Evolutionary conservation across 116 monocot species (phyloP).

Genomic region (Papilionanthe hybrid): DNA sequence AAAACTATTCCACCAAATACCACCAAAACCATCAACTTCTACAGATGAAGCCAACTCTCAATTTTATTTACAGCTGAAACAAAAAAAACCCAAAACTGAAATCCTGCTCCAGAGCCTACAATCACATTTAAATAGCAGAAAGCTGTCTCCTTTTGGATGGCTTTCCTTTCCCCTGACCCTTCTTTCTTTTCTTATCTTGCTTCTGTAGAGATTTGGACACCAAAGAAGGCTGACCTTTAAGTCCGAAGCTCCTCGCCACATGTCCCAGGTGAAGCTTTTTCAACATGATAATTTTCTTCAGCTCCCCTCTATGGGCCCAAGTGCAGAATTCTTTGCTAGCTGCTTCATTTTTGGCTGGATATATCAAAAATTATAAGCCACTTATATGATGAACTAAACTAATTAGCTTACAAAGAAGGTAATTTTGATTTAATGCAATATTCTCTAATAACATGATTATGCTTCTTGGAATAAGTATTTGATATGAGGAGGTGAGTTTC

Average conservation of each 20-base stretch:
- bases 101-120: background rate
- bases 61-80: too few species aligned
- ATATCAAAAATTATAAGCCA: too few species aligned
- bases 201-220: conserved; percentile 62
- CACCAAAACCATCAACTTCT: too few species aligned
- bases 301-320: conserved; percentile 93
- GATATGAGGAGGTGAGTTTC: background rate
- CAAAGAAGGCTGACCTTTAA: conserved; percentile 84
- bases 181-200: conserved; percentile 67
- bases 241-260: conserved; percentile 85
- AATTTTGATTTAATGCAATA: too few species aligned
- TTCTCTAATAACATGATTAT: background rate
- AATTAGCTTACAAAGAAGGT: background rate
- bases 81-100: too few species aligned
- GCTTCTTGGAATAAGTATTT: background rate
- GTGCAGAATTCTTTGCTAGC: conserved; percentile 88
- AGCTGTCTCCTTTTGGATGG: conserved; percentile 36
- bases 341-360: conserved; percentile 45
- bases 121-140: background rate
- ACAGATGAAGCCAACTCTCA: too few species aligned
- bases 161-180: conserved; percentile 28
- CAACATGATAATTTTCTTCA: conserved; percentile 87
- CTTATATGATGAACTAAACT: background rate
- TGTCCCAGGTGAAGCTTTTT: conserved; percentile 96
- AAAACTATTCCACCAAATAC: too few species aligned